Evolutionary conservation across 2,329 filamentous ascomycete species (phyloP).

Genomic region (Stenocarpella maydis): DNA sequence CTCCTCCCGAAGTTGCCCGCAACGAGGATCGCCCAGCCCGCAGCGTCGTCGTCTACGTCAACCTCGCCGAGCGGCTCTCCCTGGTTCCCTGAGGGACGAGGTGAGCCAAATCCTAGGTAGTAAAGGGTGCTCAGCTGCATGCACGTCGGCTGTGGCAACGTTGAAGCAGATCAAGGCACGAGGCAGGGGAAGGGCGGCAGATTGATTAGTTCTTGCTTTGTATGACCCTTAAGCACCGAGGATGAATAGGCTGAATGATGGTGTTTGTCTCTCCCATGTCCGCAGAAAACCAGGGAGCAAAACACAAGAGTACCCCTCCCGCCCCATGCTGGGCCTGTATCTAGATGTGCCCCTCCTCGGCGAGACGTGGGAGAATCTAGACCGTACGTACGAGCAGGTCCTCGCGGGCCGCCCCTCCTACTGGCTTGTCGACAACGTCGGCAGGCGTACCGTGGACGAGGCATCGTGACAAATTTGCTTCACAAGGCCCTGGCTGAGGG

Average conservation of each 20-base stretch:
- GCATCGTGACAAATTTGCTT: conserved; percentile 19
- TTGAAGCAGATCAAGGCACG: not conserved
- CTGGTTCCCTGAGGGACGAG: conserved; percentile 7
- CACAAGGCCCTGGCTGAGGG: conserved; percentile 5
- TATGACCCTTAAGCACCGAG: too few relatives aligned
- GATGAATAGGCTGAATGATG: not conserved
- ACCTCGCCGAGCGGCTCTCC: conserved; percentile 14
- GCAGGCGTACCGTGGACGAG: conserved; percentile 19
- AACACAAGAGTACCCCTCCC: conserved; percentile 3
- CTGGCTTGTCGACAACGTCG: conserved; percentile 28
- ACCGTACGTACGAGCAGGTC: conserved; percentile 26
- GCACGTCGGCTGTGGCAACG: not conserved
- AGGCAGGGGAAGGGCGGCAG: too few relatives aligned
- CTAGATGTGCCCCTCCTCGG: conserved; percentile 23
- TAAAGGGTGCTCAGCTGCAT: too few relatives aligned
- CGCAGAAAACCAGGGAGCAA: not conserved
- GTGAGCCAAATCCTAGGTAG: not conserved
- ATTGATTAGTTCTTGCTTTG: too few relatives aligned
- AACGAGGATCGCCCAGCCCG: conserved; percentile 20
- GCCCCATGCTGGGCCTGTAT: conserved; percentile 28
- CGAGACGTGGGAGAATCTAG: conserved; percentile 31
- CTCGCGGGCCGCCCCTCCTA: conserved; percentile 6
- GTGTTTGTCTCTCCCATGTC: not conserved
- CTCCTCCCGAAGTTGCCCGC: conserved; percentile 15
- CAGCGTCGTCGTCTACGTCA: conserved; percentile 29